Evolutionary conservation across 352 stramenopile genomes (phyloP), one percentile per base, ranked within the genome.

Genomic region (Elongisporangium prolatum): DNA sequence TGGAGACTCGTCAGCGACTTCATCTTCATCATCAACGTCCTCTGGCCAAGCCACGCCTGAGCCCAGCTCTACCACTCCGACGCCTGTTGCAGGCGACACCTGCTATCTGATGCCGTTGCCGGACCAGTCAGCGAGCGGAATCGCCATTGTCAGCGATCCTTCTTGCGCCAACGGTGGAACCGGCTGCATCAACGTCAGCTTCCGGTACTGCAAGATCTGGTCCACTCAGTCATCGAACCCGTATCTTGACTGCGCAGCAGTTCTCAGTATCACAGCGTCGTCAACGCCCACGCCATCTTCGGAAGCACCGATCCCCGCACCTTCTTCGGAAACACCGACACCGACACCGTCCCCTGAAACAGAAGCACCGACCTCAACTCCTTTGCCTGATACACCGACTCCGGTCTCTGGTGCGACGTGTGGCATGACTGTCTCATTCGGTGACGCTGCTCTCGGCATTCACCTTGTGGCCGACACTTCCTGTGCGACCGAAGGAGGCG

Each of bases 381-480:
- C 28, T 14, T 14, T 9, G 28, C 28, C 28, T 40, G 28, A 6
- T 14, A 40, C 28, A 40, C 28, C 28, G 28, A 40, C 28, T 40
- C 9, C 28, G 28, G 8, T 9, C 4, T 13, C 28, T 40, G 28
- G 28, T 2, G 5, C 9, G 4, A 40, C 28, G 28, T 40, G 28
- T 40, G 28, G 28, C 28, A 54, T 47, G 47, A 63, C 63, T 11
- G 21, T 59, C n/a, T 64, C 64, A n/a, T 52, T 60, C 16, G 67
- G 67, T 9, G 64, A 75, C 22, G 47, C 55, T 21, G 47, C 57
- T 0, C 54, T 62, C 28, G 67, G 67, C 4, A 75, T 75, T 37
- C 54, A 68, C 18, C 58, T 72, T 16, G 60, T 64, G 20, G 65
- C 63, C 2, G 63, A 70, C 28, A 24, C 47, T 1, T 60, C 24